A percentile compares a stretch with the other conserved stretches of the same genome.
Evolutionary conservation across 176 grass and related monocot species (phyloP).

Genomic region (Raddia guianensis): DNA sequence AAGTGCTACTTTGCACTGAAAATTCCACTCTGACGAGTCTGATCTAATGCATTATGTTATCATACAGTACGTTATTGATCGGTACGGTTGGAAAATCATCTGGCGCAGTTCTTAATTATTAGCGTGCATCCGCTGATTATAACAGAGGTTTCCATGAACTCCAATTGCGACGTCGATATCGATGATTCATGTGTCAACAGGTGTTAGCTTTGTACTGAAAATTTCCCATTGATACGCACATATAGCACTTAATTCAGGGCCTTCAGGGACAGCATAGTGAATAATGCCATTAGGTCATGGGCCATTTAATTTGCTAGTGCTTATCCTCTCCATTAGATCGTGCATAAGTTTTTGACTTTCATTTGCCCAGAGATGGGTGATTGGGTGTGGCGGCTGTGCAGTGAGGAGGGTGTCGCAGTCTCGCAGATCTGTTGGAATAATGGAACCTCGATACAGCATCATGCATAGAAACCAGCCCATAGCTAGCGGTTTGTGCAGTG

Average conservation of each 20-base stretch:
- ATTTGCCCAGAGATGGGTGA: constrained; percentile 19
- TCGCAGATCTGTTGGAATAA: constrained; percentile 38
- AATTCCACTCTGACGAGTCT: constrained; percentile 1
- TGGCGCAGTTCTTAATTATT: too few species aligned
- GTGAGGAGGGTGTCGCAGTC: constrained; percentile 28
- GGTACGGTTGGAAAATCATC: too few species aligned
- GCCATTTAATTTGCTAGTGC: constrained; percentile 45
- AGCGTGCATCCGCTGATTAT: too few species aligned
- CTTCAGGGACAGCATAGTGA: neutral
- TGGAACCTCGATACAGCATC: neutral
- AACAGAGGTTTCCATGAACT: too few species aligned
- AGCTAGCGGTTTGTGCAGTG: too few species aligned
- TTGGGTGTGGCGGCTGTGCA: constrained; percentile 31
- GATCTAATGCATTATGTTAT: too few species aligned
- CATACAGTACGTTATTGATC: too few species aligned
- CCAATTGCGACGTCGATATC: neutral
- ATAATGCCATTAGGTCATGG: constrained; percentile 42
- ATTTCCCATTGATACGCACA: neutral
- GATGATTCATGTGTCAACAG: constrained; percentile 12
- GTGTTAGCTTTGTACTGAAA: constrained; percentile 13
- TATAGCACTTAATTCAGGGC: neutral
- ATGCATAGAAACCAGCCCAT: neutral
- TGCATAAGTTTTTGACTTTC: constrained; percentile 40
- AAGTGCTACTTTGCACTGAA: neutral
- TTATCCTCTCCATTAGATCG: constrained; percentile 13